phyloP scores from a whole-genome alignment of 169 alveolate genomes.

The Babesia sp. region DNA sequence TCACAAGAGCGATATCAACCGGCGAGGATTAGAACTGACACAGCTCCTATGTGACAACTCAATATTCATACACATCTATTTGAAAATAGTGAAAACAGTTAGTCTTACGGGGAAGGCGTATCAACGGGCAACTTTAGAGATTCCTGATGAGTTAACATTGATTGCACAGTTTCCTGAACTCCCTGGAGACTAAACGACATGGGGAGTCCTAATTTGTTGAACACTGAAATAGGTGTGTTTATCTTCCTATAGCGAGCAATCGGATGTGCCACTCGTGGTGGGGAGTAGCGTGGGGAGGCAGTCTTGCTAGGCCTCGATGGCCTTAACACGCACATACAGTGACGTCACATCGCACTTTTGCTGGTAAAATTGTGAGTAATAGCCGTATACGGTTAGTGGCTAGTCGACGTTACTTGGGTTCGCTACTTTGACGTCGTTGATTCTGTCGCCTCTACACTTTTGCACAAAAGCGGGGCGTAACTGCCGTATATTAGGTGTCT shows the following conservation, averaged over 20 bases:
- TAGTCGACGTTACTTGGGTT: background rate
- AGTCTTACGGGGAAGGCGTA: too few species aligned
- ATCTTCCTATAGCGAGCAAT: background rate
- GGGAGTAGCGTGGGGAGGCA: conserved; percentile 41
- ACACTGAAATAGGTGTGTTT: background rate
- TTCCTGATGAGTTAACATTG: too few species aligned
- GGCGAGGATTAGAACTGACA: too few species aligned
- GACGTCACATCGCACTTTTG: background rate
- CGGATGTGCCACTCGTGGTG: background rate
- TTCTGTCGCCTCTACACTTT: conserved; percentile 2
- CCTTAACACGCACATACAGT: background rate
- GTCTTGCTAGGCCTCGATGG: background rate
- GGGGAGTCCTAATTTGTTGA: too few species aligned
- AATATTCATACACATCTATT: too few species aligned
- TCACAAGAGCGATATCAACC: too few species aligned
- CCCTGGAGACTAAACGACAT: too few species aligned
- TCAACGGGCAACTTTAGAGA: too few species aligned
- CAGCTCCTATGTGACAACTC: too few species aligned
- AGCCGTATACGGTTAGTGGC: background rate
- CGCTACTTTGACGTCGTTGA: conserved; percentile 12
- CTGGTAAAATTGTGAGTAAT: background rate
- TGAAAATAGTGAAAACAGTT: too few species aligned
- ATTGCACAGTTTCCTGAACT: too few species aligned
- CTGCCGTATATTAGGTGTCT: background rate
- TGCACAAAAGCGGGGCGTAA: conserved; percentile 6